A percentile compares a stretch with the other conserved stretches of the same genome.
These are phyloP conservation scores for Camellia oleifera DNA, from an alignment of 179 eudicot species.

Conservation along the genomic window DNA sequence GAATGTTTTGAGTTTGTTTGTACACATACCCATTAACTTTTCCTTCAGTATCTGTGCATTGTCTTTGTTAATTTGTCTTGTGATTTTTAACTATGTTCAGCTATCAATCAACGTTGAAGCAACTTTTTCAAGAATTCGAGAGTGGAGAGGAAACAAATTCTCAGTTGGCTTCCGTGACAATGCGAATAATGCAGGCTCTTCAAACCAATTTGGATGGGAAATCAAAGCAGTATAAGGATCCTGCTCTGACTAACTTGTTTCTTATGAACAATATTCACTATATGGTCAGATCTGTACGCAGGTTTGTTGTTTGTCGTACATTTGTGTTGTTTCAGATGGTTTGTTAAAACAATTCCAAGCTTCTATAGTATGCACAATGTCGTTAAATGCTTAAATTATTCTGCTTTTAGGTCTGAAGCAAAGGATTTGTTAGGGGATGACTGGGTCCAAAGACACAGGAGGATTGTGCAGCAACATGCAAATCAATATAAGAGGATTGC, in stretches of 20 bases:
- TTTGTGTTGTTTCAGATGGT: constrained; percentile 8
- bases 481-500: constrained; percentile 96
- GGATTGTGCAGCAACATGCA: constrained; percentile 97
- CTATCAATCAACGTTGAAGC: constrained; percentile 91
- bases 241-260: constrained; percentile 82
- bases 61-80: neutral
- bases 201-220: constrained; percentile 93
- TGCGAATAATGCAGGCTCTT: constrained; percentile 98
- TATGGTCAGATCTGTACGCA: constrained; percentile 96
- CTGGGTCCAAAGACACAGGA: constrained; percentile 97
- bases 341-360: neutral
- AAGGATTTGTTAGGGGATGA: constrained; percentile 93
- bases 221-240: constrained; percentile 92
- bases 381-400: constrained; percentile 15
- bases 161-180: constrained; percentile 85
- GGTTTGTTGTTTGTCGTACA: constrained; percentile 46
- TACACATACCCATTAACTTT: neutral
- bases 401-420: constrained; percentile 77
- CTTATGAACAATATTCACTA: constrained; percentile 98
- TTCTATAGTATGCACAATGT: constrained; percentile 8
- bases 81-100: constrained; percentile 35
- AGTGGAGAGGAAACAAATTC: constrained; percentile 65
- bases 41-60: neutral
- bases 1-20: too few species aligned
- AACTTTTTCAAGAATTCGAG: constrained; percentile 93